Percentiles rank a stretch among this genome's conserved stretches.
Evolutionary conservation across 495 filamentous ascomycete genomes (phyloP).

Genomic region (Hyaloscypha finlandica): DNA sequence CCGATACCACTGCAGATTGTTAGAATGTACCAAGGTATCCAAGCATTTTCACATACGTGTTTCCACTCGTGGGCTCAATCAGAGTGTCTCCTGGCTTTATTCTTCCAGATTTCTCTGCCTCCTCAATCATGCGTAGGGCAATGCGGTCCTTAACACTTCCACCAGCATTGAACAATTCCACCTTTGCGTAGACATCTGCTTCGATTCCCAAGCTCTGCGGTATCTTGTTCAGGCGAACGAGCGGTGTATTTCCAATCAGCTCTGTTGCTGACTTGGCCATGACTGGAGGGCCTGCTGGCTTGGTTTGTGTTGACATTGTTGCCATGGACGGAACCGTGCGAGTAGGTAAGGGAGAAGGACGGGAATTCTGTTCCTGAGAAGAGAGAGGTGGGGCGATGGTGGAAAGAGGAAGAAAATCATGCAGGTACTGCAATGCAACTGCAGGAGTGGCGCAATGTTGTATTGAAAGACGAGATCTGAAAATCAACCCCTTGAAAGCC

Average conservation of each 20-base stretch:
- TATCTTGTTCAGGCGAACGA: slow-evolving; percentile 89
- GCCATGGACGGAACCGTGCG: not conserved
- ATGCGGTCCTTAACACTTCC: slow-evolving; percentile 98
- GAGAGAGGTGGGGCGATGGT: not conserved
- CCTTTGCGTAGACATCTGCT: slow-evolving; percentile 88
- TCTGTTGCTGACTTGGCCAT: slow-evolving; percentile 47
- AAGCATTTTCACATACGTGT: slow-evolving; percentile 63
- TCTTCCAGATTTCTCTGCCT: slow-evolving; percentile 84
- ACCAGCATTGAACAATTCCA: slow-evolving; percentile 96
- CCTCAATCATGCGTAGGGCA: slow-evolving; percentile 95
- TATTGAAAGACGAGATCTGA: not conserved
- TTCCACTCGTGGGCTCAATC: slow-evolving; percentile 97
- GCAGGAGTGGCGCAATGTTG: not conserved
- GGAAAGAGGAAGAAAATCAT: not conserved
- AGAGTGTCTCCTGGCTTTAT: slow-evolving; percentile 97
- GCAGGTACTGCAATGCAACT: not conserved
- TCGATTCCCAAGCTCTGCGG: slow-evolving; percentile 89
- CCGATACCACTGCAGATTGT: slow-evolving; percentile 73
- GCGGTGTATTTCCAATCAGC: slow-evolving; percentile 89
- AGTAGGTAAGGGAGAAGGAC: not conserved
- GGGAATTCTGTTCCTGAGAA: not conserved
- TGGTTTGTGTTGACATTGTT: slow-evolving; percentile 17
- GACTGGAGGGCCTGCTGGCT: slow-evolving; percentile 19
- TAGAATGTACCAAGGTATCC: slow-evolving; percentile 19
- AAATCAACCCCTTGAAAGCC: not conserved